phyloP scores from a whole-genome alignment of 169 alveolate genomes.

The Plasmodium blacklocki region DNA sequence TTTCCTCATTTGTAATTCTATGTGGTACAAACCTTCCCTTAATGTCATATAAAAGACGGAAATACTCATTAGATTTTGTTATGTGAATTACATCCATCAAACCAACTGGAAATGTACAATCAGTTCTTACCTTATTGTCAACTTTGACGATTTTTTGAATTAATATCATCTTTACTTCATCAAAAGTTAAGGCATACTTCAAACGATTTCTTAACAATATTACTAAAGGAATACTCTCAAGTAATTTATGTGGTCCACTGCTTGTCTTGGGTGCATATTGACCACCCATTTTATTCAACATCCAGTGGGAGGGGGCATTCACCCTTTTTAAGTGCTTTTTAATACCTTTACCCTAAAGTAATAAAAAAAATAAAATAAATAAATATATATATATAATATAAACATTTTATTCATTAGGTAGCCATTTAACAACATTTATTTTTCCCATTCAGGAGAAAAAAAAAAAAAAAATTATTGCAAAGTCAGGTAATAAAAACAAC shows the following conservation, averaged over 20 bases:
- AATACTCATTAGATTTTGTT: slow-evolving; percentile 95
- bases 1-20: slow-evolving; percentile 96
- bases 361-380: neutral
- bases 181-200: slow-evolving; percentile 94
- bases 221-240: slow-evolving; percentile 97
- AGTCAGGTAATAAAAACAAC: neutral
- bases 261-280: slow-evolving; percentile 93
- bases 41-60: slow-evolving; percentile 97
- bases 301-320: slow-evolving; percentile 99
- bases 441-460: neutral
- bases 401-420: neutral
- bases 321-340: slow-evolving; percentile 99
- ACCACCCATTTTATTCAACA: slow-evolving; percentile 98
- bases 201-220: slow-evolving; percentile 95
- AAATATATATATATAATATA: neutral
- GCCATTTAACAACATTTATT: too few species aligned
- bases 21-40: slow-evolving; percentile 98
- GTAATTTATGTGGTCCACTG: slow-evolving; percentile 97
- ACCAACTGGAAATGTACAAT: slow-evolving; percentile 98
- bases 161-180: slow-evolving; percentile 95
- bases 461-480: neutral
- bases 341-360: slow-evolving; percentile 97
- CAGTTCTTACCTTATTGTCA: slow-evolving; percentile 97
- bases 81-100: slow-evolving; percentile 96
- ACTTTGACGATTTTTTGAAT: slow-evolving; percentile 97